Percentiles rank a stretch among this genome's conserved stretches.
Evolutionary conservation across 139 green algal genomes (phyloP).

Genomic region (Haematococcus lacustris): DNA sequence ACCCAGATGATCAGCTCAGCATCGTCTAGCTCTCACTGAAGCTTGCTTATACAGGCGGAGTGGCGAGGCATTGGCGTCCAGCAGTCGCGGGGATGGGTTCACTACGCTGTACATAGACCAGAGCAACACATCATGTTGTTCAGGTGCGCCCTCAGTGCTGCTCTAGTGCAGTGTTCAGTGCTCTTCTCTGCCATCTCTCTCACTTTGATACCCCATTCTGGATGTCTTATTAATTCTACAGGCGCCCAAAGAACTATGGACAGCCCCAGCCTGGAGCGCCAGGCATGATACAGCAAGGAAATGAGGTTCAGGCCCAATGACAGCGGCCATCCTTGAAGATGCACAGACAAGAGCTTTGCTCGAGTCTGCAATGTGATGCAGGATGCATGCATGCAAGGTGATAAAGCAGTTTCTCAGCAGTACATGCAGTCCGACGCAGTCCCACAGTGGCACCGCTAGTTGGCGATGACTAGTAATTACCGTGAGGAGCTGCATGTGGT

Average conservation of each 20-base stretch:
- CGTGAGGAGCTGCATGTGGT: too few species aligned
- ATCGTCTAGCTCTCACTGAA: too few species aligned
- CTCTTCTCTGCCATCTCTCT: background rate
- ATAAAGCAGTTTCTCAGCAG: too few species aligned
- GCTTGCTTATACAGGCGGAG: slow-evolving; percentile 39
- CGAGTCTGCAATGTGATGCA: too few species aligned
- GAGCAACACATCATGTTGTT: slow-evolving; percentile 98
- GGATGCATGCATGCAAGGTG: too few species aligned
- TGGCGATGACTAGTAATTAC: too few species aligned
- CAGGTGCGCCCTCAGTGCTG: slow-evolving; percentile 33
- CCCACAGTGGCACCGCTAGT: too few species aligned
- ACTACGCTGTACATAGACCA: slow-evolving; percentile 91
- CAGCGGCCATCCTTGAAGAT: background rate
- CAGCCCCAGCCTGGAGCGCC: slow-evolving; percentile 6
- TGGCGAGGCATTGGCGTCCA: slow-evolving; percentile 94
- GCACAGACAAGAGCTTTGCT: too few species aligned
- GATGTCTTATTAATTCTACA: slow-evolving; percentile 17
- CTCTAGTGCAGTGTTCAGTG: background rate
- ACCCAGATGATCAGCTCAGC: too few species aligned
- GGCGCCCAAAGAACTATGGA: slow-evolving; percentile 56
- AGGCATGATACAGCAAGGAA: background rate
- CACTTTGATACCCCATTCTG: background rate
- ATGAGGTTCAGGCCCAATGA: background rate
- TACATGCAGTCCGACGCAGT: too few species aligned
- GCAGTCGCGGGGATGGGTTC: slow-evolving; percentile 94